Base-by-base conservation (phyloP, 2,329 filamentous ascomycete genomes). In the Fusarium domesticum region DNA sequence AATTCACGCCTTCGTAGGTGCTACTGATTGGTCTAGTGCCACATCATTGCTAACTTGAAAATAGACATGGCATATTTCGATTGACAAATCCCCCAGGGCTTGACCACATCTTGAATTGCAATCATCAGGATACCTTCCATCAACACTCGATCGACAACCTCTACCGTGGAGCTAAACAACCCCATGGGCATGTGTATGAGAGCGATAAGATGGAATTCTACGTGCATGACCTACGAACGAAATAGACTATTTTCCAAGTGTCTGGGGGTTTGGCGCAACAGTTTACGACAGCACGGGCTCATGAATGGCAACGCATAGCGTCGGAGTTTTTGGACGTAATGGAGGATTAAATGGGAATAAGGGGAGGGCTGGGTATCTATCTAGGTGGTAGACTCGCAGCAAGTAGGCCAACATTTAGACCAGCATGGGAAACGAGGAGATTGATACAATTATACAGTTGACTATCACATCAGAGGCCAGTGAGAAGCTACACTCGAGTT, bases 71-170 rank as follows among this genome's bases (percentile, higher is more conserved):
- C 37, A 86, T 95, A 18, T 98, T 97, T 69, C 83, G 93, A 25
- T 74, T 98, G 5, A 98, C 93, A 0, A 88, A 96, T 66, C 93
- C 93, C 0, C 92, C 93, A 0, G 93, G 93, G 0, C 77, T 97
- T 56, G 83, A 87, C 51, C 81, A 89, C n/a, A 85, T 98, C 25
- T 73, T 95, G 35, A 78, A 83, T 32, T 98, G 93, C 68, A 83
- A 71, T 3, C 80, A 90, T 48, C 78, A 79, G 1, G 87, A 88
- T 2, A 77, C 95, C 0, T 98, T 98, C 64, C 93, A 98, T 65
- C 88, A 85, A 51, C 79, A 83, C 51, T 65, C 66, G 1, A 71
- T 80, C 41, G 74, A 80, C 18, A 84, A 90, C 57, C 77, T 95
- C 2, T 95, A 95, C 62, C 89, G 86, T 0, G 81, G 85, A 59